Base-by-base conservation (phyloP, 148 eudicot genomes). In the Rhododendron henanense region DNA sequence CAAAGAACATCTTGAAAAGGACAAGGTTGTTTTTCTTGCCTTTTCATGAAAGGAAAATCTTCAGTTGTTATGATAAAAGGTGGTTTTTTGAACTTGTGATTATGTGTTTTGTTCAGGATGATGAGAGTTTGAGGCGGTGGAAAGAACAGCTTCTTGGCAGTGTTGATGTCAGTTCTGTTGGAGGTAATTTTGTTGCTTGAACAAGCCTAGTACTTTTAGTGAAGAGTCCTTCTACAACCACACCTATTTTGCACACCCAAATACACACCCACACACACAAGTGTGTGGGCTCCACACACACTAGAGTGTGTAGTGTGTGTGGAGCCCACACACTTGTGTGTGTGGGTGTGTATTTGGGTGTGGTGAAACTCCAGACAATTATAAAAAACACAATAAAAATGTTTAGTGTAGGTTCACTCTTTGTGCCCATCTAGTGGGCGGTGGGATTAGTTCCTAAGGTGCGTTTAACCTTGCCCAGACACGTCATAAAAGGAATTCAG, bases 51-150 rank as follows among this genome's bases (percentile, higher is more conserved):
- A 19, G 71, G 18, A 63, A 23, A n/a, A 69, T 11, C 16, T n/a
- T 11, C 35, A 28, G 37, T 31, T 69, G 75, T 25, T 45, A 11
- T 67, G 63, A 5, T 23, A 44, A 59, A 19, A 15, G 39, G 55
- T 79, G 55, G 5, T 69, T 79, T 67, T 81, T 69, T 39, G 44
- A 39, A 10, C 4, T 75, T 76, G 21, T 86, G 51, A 53, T 74
- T 18, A 23, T 57, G n/a, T 85, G 73, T 59, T 73, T 69, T 86
- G 39, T 82, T 21, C 82, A 94, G 96, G 96, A 94, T 88, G 96
- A 94, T 87, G 96, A 94, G 88, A 94, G 95, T 86, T 87, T 94
- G 85, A 94, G 96, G 88, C 92, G 94, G 88, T 94, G 96, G 96
- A 94, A 94, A 86, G 94, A 94, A 55, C 96, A 94, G 88, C 93